phyloP scores from a whole-genome alignment of 176 grass and related monocot genomes.

The Triticum timopheevii region DNA sequence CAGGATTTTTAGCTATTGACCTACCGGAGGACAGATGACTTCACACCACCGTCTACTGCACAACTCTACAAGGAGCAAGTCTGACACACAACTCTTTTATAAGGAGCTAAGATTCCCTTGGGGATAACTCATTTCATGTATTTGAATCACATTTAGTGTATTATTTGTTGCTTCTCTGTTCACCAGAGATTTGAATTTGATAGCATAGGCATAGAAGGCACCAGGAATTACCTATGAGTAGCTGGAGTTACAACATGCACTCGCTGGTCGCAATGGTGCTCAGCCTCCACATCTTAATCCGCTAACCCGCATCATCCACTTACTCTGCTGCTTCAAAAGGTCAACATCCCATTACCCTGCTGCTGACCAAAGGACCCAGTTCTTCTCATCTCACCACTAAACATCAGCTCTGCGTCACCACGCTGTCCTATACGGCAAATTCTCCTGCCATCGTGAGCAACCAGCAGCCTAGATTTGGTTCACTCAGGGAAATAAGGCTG shows the following conservation, averaged over 20 bases:
- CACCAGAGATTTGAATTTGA: background rate
- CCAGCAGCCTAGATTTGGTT: too few species aligned
- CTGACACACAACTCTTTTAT: background rate
- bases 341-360: too few species aligned
- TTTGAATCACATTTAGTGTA: background rate
- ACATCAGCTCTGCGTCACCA: too few species aligned
- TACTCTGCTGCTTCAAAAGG: background rate
- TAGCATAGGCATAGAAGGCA: background rate
- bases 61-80: background rate
- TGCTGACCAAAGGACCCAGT: too few species aligned
- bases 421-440: too few species aligned
- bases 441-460: too few species aligned
- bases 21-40: background rate
- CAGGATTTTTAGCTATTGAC: background rate
- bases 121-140: background rate
- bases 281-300: background rate
- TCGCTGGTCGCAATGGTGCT: background rate
- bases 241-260: conserved; percentile 6
- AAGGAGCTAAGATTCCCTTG: background rate
- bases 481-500: too few species aligned
- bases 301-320: background rate
- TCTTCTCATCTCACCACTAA: too few species aligned
- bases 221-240: background rate
- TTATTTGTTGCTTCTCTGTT: background rate
- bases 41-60: background rate